Evolutionary conservation across 2,329 filamentous ascomycete species (phyloP).

Genomic region (Parastagonospora avenae): DNA sequence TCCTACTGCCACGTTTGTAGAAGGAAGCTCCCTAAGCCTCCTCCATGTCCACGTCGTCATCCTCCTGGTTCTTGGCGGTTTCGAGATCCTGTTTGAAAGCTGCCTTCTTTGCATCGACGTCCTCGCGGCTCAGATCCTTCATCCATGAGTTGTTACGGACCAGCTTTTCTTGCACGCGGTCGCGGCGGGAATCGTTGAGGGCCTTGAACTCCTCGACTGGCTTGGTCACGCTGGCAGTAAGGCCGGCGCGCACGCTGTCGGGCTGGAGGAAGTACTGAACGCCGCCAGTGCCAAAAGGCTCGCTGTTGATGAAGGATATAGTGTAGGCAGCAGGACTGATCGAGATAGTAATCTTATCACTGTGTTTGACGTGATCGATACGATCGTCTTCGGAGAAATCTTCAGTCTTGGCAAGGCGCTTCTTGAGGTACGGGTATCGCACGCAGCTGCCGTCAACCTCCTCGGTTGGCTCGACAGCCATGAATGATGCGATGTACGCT

Average conservation of each 20-base stretch:
- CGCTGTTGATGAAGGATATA: conserved; percentile 50
- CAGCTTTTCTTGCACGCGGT: conserved; percentile 49
- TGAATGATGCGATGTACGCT: conserved; percentile 93
- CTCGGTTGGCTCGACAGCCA: conserved; percentile 81
- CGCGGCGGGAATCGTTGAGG: conserved; percentile 35
- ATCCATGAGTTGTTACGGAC: conserved; percentile 54
- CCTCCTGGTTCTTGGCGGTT: conserved; percentile 23
- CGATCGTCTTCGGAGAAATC: conserved; percentile 39
- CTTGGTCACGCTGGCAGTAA: conserved; percentile 41
- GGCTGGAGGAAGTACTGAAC: conserved; percentile 50
- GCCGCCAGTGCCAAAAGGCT: conserved; percentile 37
- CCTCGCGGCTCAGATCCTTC: conserved; percentile 53
- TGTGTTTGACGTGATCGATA: conserved; percentile 35
- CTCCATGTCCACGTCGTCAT: conserved; percentile 42
- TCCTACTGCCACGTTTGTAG: neutral
- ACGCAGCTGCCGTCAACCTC: conserved; percentile 44
- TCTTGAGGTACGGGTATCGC: conserved; percentile 50
- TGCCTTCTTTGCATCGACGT: conserved; percentile 52
- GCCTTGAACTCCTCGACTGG: conserved; percentile 40
- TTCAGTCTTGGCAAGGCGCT: conserved; percentile 44
- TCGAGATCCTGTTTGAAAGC: conserved; percentile 41
- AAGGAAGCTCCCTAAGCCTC: conserved; percentile 17
- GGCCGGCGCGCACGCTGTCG: conserved; percentile 40
- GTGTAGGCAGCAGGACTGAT: conserved; percentile 52
- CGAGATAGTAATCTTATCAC: conserved; percentile 52